Evolutionary conservation across 495 filamentous ascomycete species (phyloP).

Genomic region (Amniculicola lignicola): DNA sequence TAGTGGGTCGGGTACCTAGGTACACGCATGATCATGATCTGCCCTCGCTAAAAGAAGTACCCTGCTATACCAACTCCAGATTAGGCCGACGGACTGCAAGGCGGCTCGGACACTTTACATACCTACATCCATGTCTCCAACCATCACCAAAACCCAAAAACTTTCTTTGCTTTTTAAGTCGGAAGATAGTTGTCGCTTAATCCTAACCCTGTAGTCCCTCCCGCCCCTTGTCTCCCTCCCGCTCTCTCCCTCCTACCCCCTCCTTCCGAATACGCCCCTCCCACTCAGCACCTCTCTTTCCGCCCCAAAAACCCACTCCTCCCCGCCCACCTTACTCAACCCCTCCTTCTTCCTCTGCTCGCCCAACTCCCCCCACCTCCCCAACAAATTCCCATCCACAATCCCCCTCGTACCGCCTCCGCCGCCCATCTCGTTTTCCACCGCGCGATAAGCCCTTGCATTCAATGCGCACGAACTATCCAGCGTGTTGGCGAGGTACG

Average conservation of each 20-base stretch:
- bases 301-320: constrained; percentile 55
- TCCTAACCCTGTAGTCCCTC: no score
- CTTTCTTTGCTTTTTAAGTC: no score
- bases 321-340: constrained; percentile 54
- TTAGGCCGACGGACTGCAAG: no score
- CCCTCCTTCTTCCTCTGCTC: constrained; percentile 67
- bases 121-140: no score
- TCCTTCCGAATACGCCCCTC: constrained; percentile 46
- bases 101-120: no score
- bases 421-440: constrained; percentile 41
- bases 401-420: constrained; percentile 56
- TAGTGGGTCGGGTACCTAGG: no score
- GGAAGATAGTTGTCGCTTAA: no score
- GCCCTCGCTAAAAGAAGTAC: no score
- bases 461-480: constrained; percentile 78
- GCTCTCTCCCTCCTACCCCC: background rate
- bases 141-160: no score
- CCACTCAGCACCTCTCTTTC: constrained; percentile 62
- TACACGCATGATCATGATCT: no score
- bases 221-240: no score
- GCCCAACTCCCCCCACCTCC: constrained; percentile 68
- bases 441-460: constrained; percentile 68
- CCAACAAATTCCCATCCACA: constrained; percentile 59
- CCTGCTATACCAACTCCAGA: no score
- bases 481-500: constrained; percentile 70